Base-by-base conservation (phyloP, 2,329 filamentous ascomycete genomes). In the Epicoccum nigrum region DNA sequence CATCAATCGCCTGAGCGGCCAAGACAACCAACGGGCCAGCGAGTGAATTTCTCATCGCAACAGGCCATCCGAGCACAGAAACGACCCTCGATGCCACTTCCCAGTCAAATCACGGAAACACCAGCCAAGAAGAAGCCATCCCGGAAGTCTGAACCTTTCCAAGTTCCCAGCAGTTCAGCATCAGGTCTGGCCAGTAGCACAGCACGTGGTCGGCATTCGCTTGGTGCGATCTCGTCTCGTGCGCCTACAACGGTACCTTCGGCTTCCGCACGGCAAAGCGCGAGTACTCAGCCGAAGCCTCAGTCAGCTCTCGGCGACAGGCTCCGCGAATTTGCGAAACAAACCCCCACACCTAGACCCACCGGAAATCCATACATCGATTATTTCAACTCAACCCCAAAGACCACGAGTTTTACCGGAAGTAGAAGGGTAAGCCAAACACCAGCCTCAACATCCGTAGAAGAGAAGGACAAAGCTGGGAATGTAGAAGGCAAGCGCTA, bases 371-470 rank as follows among this genome's bases (percentile, higher is more conserved):
- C 42, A 9, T 67, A 51, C 13, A 59, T 59, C 19, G 60, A 68
- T 40, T 69, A 54, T 30, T 17, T 49, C 15, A 56, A 54, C 28
- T 58, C 52, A 2, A 33, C 53, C 11, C 40, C 55, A 31, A 53
- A 57, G 5, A 27, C 42, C 19, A 64, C 60, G 1, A 59, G 59
- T 1, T 53, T 47, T 11, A 69, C 60, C 0, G 67, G 62, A 4
- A 65, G 55, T 34, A 60, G 44, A 1, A 35, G 42, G 27, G 67
- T 68, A 56, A 63, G 63, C 63, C 11, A 53, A 4, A 46, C 20
- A 19, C 32, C 43, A 16, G 27, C 38, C 21, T 40, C 15, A 13
- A 20, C 9, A 6, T 16, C 37, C 2, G 32, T 13, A 33, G 28
- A 5, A 25, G 19, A 19, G 20, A 11, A 12, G 35, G 28, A 15